phyloP scores from a whole-genome alignment of 495 filamentous ascomycete genomes.

The Penicillium egyptiacum region DNA sequence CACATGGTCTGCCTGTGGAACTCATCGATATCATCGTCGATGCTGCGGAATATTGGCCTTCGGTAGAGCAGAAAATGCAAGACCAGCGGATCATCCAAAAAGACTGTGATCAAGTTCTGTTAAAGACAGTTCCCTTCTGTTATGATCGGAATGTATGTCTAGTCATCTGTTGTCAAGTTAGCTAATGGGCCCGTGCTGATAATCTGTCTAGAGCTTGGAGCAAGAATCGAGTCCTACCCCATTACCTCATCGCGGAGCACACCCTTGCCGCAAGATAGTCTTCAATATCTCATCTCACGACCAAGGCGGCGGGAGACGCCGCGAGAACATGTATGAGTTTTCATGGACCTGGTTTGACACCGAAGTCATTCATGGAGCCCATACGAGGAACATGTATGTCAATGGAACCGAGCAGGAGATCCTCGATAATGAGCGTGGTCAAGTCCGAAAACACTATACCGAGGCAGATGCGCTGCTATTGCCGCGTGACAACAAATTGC shows the following conservation, averaged over 20 bases:
- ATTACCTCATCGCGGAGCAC: slow-evolving; percentile 39
- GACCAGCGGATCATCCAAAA: slow-evolving; percentile 27
- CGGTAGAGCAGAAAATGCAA: slow-evolving; percentile 34
- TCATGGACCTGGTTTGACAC: slow-evolving; percentile 75
- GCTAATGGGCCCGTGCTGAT: slow-evolving; percentile 4
- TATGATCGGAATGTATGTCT: slow-evolving; percentile 34
- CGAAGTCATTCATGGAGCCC: slow-evolving; percentile 41
- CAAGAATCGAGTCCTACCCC: slow-evolving; percentile 18
- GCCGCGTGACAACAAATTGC: slow-evolving; percentile 46
- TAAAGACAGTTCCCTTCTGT: slow-evolving; percentile 44
- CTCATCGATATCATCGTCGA: slow-evolving; percentile 68
- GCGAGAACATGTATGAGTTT: slow-evolving; percentile 49
- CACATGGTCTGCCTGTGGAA: slow-evolving; percentile 55
- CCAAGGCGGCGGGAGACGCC: slow-evolving; percentile 52
- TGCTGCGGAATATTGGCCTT: slow-evolving; percentile 70
- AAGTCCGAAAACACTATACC: slow-evolving; percentile 21
- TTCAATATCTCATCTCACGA: slow-evolving; percentile 66
- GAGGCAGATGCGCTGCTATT: slow-evolving; percentile 41
- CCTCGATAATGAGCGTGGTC: slow-evolving; percentile 19
- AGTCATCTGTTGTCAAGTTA: not conserved
- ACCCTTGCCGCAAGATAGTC: slow-evolving; percentile 55
- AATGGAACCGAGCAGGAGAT: slow-evolving; percentile 20
- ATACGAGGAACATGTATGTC: slow-evolving; percentile 24
- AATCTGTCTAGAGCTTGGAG: slow-evolving; percentile 19
- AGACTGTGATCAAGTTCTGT: slow-evolving; percentile 41